Evolutionary conservation across 192 early-diverging fungal genomes (phyloP), one percentile per base, ranked within the genome.

Genomic region (Gonapodya prolifera): DNA sequence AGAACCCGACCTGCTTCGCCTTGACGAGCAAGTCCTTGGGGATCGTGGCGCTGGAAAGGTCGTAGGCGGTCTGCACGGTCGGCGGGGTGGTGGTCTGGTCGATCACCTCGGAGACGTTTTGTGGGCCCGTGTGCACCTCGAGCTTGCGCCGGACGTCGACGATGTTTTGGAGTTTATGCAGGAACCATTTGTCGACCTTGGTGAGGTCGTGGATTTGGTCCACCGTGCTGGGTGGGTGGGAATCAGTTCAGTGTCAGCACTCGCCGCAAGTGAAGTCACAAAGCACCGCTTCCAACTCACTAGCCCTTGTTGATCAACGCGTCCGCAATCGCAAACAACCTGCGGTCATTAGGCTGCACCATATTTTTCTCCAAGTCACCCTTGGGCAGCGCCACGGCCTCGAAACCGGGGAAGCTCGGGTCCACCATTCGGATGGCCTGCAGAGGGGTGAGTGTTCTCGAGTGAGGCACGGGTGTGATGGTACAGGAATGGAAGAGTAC

Each of bases 381-480:
- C 35, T 83, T 82, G 29, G 81, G 80, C 16, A 88, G 79, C n/a
- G 77, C 28, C 75, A 1, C 75, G 35, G 86, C 75, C 77, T 91
- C 88, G 84, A 97, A 98, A 18, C 97, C 97, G 34, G 87, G 83
- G 78, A 94, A 98, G n/a, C 87, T 84, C 32, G 93, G 93, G 78
- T 98, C 96, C n/a, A 95, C 94, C 82, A 92, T 91, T 70, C 96
- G 94, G 80, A 98, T 90, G 34, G 95, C 95, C 82, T 79, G 69
- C 18, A 35, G 29, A 85, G 45, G 13, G 45, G n/a, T 69, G 13
- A n/a, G 13, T 69, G 45, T n/a, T 69, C 45, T n/a, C n/a, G n/a
- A 69, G 45, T 69, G 13, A 69, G 13, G 45, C 45, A 69, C 8
- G 8, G n/a, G 45, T 16, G n/a, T 69, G n/a, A n/a, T n/a, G n/a